Evolutionary conservation across 768 basidiomycete genomes (phyloP).

Genomic region (Tricholoma sp.): DNA sequence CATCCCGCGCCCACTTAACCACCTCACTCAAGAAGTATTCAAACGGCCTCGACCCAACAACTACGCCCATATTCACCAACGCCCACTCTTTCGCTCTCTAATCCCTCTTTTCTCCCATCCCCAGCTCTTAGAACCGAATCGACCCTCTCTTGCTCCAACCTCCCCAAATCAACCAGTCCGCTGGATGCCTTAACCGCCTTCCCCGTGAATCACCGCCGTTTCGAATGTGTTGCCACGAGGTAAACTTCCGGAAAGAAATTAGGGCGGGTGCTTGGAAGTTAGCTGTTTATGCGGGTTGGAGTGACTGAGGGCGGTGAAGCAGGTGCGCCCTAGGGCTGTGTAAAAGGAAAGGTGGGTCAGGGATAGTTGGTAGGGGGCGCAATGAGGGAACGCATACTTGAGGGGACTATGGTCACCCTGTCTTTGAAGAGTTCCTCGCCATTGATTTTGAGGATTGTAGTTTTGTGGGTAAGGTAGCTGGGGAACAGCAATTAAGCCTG

Average conservation of each 20-base stretch:
- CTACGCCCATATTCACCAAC: constrained; percentile 44
- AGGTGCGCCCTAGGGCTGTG: constrained; percentile 72
- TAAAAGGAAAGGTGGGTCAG: too few species aligned
- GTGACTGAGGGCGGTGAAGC: constrained; percentile 89
- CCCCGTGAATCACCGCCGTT: too few species aligned
- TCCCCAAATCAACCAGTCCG: constrained; percentile 70
- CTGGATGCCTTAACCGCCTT: constrained; percentile 85
- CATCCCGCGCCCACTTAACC: constrained; percentile 93
- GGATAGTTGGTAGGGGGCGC: neutral
- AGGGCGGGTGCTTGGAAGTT: too few species aligned
- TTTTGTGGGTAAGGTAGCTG: too few species aligned
- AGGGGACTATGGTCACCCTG: constrained; percentile 98
- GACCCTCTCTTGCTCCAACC: constrained; percentile 83
- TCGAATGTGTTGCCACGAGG: too few species aligned
- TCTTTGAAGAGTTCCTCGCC: constrained; percentile 82
- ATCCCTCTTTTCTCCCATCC: too few species aligned
- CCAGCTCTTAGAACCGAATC: too few species aligned
- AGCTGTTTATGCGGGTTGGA: too few species aligned
- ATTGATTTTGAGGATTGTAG: constrained; percentile 97
- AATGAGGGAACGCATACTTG: constrained; percentile 48
- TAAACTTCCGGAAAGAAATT: too few species aligned
- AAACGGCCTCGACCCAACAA: constrained; percentile 77
- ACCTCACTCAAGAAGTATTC: constrained; percentile 86
- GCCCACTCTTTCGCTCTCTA: too few species aligned
- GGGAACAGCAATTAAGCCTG: too few species aligned